phyloP scores from a whole-genome alignment of 768 basidiomycete species.

The Hygrophorus pudorinus region DNA sequence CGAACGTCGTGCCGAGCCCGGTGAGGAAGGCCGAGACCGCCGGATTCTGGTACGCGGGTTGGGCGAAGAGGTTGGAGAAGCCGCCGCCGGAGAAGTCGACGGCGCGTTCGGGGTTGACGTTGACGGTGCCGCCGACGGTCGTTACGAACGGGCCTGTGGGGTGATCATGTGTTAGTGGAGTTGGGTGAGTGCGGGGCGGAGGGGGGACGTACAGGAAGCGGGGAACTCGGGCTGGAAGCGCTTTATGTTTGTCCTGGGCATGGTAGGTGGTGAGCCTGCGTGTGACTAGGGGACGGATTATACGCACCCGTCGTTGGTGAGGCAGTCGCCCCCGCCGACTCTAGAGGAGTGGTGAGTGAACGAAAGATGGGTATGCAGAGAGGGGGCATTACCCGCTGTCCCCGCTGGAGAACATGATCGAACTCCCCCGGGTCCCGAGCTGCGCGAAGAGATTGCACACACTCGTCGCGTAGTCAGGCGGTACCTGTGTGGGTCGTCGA shows the following conservation, averaged over 20 bases:
- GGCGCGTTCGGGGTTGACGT: too few species aligned
- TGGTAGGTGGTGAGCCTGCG: too few species aligned
- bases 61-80: slow-evolving; percentile 19
- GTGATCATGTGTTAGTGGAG: neutral
- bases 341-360: slow-evolving; percentile 39
- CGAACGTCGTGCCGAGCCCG: slow-evolving; percentile 9
- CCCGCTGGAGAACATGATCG: slow-evolving; percentile 42
- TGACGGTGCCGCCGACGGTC: slow-evolving; percentile 5
- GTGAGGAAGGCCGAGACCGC: slow-evolving; percentile 12
- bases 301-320: slow-evolving; percentile 41
- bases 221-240: slow-evolving; percentile 37
- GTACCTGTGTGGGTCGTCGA: too few species aligned
- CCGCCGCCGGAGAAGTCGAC: slow-evolving; percentile 1
- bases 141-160: slow-evolving; percentile 9
- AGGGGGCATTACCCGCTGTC: slow-evolving; percentile 32
- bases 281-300: too few species aligned
- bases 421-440: slow-evolving; percentile 41
- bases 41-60: slow-evolving; percentile 15
- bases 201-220: slow-evolving; percentile 22
- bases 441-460: slow-evolving; percentile 37
- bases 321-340: slow-evolving; percentile 43
- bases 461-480: slow-evolving; percentile 31
- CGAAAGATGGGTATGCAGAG: too few species aligned
- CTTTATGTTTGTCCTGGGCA: slow-evolving; percentile 26
- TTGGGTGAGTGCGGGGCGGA: neutral